phyloP scores from a whole-genome alignment of 306 rosid genomes.

The Cicer yamashitae region DNA sequence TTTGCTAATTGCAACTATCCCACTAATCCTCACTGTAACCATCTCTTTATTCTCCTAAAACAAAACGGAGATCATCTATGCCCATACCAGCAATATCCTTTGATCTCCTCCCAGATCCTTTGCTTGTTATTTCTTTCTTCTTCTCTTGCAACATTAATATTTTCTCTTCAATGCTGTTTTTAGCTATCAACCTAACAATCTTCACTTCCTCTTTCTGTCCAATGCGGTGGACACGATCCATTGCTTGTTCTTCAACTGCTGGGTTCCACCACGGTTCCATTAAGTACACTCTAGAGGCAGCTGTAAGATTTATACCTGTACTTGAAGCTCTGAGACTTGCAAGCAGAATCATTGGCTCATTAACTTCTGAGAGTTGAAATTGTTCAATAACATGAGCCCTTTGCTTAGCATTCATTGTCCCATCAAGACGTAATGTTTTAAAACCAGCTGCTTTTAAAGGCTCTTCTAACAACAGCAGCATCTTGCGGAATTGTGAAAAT shows the following conservation, averaged over 20 bases:
- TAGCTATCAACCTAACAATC: conserved; percentile 71
- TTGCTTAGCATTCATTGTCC: conserved; percentile 71
- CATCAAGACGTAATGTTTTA: conserved; percentile 71
- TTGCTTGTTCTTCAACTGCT: conserved; percentile 88
- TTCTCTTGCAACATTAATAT: conserved; percentile 67
- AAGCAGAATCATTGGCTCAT: conserved; percentile 64
- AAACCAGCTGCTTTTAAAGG: conserved; percentile 76
- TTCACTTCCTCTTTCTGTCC: conserved; percentile 82
- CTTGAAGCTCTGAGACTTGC: conserved; percentile 85
- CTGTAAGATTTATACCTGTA: conserved; percentile 78
- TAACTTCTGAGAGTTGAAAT: conserved; percentile 51
- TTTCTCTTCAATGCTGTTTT: conserved; percentile 72
- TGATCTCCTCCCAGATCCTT: conserved; percentile 47
- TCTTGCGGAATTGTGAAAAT: conserved; percentile 79
- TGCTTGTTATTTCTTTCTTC: conserved; percentile 59
- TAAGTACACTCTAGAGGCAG: conserved; percentile 77
- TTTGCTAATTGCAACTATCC: background rate
- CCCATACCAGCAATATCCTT: conserved; percentile 50
- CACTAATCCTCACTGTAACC: background rate
- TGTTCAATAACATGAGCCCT: conserved; percentile 65
- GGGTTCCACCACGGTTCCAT: conserved; percentile 98
- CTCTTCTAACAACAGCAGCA: conserved; percentile 64
- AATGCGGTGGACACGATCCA: conserved; percentile 83
- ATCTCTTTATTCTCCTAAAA: conserved; percentile 48
- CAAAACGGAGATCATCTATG: conserved; percentile 56